These are phyloP conservation scores for Cryptosporidium baileyi DNA, from an alignment of 169 alveolate genomes.

Conservation along the genomic window DNA sequence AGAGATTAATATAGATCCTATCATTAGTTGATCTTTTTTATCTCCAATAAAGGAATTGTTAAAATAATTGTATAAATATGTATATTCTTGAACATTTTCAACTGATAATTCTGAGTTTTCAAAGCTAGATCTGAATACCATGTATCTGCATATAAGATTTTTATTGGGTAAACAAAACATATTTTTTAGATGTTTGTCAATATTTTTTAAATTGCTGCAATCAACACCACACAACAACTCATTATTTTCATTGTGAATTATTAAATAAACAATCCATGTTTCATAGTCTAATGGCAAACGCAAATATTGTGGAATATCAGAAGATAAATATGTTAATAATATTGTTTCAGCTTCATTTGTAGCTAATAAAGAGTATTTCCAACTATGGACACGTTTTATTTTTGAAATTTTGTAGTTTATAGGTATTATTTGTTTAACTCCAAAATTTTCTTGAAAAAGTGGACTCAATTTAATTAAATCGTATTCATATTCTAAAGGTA, in stretches of 20 bases:
- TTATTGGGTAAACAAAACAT: constrained; percentile 16
- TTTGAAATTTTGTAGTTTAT: constrained; percentile 16
- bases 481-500: constrained; percentile 11
- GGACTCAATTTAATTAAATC: constrained; percentile 8
- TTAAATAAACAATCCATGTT: constrained; percentile 23
- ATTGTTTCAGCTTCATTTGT: background rate
- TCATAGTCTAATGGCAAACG: constrained; percentile 22
- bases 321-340: constrained; percentile 28
- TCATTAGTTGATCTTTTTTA: constrained; percentile 5
- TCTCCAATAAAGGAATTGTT: background rate
- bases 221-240: constrained; percentile 41
- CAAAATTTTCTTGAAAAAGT: background rate
- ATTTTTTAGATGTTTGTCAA: background rate
- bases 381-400: background rate
- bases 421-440: constrained; percentile 5
- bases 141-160: background rate
- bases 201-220: background rate
- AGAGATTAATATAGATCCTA: constrained; percentile 1
- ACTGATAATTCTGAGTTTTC: background rate
- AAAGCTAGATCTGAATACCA: background rate
- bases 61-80: constrained; percentile 8
- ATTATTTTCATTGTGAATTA: constrained; percentile 39
- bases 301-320: constrained; percentile 43
- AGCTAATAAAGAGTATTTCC: constrained; percentile 47
- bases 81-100: background rate